Evolutionary conservation across 2,329 filamentous ascomycete genomes (phyloP).

Genomic region (Botryosphaeria dothidea): DNA sequence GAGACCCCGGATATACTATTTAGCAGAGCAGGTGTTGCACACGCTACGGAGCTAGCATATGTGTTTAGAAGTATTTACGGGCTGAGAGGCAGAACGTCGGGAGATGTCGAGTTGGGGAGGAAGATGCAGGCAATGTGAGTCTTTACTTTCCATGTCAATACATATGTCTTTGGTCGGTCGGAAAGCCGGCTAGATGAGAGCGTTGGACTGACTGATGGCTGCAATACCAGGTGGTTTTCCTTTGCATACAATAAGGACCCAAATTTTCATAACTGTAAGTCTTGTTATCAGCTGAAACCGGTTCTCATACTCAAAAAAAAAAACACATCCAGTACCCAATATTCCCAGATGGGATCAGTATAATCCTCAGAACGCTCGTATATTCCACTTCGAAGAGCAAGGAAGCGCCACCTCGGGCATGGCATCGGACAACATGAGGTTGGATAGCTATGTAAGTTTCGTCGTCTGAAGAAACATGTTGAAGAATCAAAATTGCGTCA

Average conservation of each 20-base stretch:
- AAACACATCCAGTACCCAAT: background rate
- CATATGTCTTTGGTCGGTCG: background rate
- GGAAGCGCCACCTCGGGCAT: background rate
- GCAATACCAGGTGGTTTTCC: background rate
- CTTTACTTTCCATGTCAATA: background rate
- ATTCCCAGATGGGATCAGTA: background rate
- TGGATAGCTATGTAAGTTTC: background rate
- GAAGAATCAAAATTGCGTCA: too few species aligned
- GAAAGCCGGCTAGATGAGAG: too few species aligned
- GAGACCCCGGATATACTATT: too few species aligned
- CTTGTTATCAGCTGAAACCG: background rate
- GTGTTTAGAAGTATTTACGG: background rate
- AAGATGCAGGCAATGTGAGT: background rate
- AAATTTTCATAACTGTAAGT: background rate
- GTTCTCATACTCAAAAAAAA: background rate
- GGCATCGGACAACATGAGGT: background rate
- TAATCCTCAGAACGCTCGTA: background rate
- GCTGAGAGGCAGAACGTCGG: background rate
- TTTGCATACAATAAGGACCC: conserved; percentile 2
- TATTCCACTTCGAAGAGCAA: background rate
- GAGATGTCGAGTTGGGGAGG: background rate
- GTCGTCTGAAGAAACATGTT: too few species aligned
- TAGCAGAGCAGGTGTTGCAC: background rate
- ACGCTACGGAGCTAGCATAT: background rate
- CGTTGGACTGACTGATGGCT: background rate